phyloP scores from a whole-genome alignment of 768 basidiomycete genomes.

The Boletus eberwhitei region DNA sequence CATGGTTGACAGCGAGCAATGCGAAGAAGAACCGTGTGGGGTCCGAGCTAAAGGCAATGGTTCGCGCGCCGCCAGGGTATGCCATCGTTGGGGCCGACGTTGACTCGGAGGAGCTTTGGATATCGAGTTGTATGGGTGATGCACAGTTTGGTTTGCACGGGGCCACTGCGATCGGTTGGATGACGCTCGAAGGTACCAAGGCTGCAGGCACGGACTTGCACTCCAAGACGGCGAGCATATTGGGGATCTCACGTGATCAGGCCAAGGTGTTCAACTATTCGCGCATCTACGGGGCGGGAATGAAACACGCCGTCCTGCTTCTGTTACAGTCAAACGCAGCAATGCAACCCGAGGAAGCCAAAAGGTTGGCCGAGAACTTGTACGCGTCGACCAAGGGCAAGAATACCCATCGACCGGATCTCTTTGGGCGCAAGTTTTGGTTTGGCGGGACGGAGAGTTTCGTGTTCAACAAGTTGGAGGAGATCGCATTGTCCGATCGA shows the following conservation, averaged over 20 bases:
- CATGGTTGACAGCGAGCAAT: constrained; percentile 97
- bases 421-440: constrained; percentile 88
- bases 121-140: constrained; percentile 97
- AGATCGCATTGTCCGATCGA: constrained; percentile 81
- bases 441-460: constrained; percentile 94
- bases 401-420: constrained; percentile 70
- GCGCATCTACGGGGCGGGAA: constrained; percentile 97
- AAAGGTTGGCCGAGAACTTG: constrained; percentile 74
- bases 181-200: constrained; percentile 98
- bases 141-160: constrained; percentile 97
- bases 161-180: constrained; percentile 97
- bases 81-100: constrained; percentile 97
- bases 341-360: constrained; percentile 77
- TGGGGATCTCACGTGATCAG: constrained; percentile 89
- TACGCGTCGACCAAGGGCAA: constrained; percentile 94
- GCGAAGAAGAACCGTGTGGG: constrained; percentile 98
- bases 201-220: constrained; percentile 92
- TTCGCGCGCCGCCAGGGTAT: constrained; percentile 90
- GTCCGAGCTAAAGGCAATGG: constrained; percentile 97
- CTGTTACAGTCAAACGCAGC: constrained; percentile 80
- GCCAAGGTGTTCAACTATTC: constrained; percentile 99
- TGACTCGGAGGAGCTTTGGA: constrained; percentile 98
- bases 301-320: constrained; percentile 87
- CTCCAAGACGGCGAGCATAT: constrained; percentile 91
- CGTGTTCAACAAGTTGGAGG: constrained; percentile 97